Conservation (phyloP, 257 asterid species). For the Anisodus tanguticus region DNA sequence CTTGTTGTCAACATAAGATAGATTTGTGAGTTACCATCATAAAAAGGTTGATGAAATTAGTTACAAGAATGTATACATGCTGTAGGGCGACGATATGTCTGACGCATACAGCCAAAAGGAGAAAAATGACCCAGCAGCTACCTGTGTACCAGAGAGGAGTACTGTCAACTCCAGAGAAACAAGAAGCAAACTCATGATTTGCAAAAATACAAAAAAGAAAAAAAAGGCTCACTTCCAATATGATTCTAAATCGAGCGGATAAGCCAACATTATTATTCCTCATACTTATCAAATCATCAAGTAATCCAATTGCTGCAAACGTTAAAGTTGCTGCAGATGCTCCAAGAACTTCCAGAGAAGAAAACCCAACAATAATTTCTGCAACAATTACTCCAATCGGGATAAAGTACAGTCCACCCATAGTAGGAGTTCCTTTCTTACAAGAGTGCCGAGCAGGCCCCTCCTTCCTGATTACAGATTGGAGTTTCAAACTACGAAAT, state of each 20-base stretch:
- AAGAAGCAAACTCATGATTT: conserved; percentile 24
- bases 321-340: conserved; percentile 66
- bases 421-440: conserved; percentile 79
- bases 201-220: conserved; percentile 12
- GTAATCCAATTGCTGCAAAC: conserved; percentile 74
- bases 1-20: conserved; percentile 42
- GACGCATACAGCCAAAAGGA: conserved; percentile 73
- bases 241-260: conserved; percentile 61
- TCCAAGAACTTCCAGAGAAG: conserved; percentile 79
- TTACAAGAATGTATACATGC: conserved; percentile 67
- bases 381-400: conserved; percentile 86
- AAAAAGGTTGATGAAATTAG: conserved; percentile 67
- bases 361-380: conserved; percentile 59
- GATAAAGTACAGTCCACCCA: conserved; percentile 86
- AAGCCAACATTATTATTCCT: conserved; percentile 48
- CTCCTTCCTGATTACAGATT: conserved; percentile 54
- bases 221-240: conserved; percentile 64
- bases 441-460: conserved; percentile 54
- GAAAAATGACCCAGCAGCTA: conserved; percentile 69
- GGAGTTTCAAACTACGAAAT: conserved; percentile 63
- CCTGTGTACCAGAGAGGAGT: conserved; percentile 57
- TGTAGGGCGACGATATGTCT: conserved; percentile 60
- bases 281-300: conserved; percentile 63
- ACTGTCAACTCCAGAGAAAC: conserved; percentile 34
- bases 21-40: conserved; percentile 67